These are phyloP conservation scores for Penicillium sp. DNA, from an alignment of 2,329 filamentous ascomycete genomes.

Conservation along the genomic window DNA sequence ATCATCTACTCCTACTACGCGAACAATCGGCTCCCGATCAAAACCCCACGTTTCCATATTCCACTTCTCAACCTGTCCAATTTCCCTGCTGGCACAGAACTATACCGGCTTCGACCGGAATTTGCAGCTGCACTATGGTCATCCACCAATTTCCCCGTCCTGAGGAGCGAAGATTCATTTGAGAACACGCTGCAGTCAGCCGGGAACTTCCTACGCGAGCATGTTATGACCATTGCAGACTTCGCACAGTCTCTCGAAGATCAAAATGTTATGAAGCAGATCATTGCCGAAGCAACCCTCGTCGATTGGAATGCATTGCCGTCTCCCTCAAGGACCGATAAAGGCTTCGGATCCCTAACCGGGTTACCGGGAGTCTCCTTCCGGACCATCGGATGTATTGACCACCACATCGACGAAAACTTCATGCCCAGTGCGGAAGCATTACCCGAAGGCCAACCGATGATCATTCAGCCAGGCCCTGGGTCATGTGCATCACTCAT, in stretches of 20 bases:
- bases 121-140: slow-evolving; percentile 57
- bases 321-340: slow-evolving; percentile 44
- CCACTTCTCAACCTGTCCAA: slow-evolving; percentile 59
- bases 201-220: slow-evolving; percentile 30
- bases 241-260: slow-evolving; percentile 29
- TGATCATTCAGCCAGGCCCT: slow-evolving; percentile 53
- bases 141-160: slow-evolving; percentile 36
- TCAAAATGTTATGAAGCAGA: background rate
- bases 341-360: slow-evolving; percentile 49
- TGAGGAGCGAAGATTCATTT: slow-evolving; percentile 23
- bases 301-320: slow-evolving; percentile 50
- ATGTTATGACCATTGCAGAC: slow-evolving; percentile 44
- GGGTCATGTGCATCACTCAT: slow-evolving; percentile 62
- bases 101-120: slow-evolving; percentile 57
- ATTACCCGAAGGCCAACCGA: slow-evolving; percentile 45
- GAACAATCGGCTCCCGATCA: slow-evolving; percentile 44
- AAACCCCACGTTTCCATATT: slow-evolving; percentile 48
- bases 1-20: slow-evolving; percentile 61
- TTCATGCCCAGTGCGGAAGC: slow-evolving; percentile 44
- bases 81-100: slow-evolving; percentile 45
- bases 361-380: slow-evolving; percentile 44
- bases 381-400: slow-evolving; percentile 55
- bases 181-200: slow-evolving; percentile 26
- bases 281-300: slow-evolving; percentile 33
- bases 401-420: slow-evolving; percentile 62